A percentile compares a stretch with the other conserved stretches of the same genome.
These are phyloP conservation scores for Amphichorda felina DNA, from an alignment of 2,329 filamentous ascomycete species.

Conservation along the genomic window DNA sequence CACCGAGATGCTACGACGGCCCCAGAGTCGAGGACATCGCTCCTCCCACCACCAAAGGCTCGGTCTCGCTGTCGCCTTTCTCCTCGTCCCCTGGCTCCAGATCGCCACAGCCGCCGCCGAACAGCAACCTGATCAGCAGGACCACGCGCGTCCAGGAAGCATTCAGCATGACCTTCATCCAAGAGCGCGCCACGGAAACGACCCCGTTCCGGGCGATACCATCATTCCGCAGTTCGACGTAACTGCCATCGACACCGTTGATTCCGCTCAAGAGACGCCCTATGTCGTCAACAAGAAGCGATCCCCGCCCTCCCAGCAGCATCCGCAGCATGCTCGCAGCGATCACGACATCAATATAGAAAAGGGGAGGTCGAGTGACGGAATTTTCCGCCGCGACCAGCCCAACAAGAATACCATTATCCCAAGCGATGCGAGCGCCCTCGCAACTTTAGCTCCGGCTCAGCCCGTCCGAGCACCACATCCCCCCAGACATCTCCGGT, in stretches of 20 bases:
- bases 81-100: slow-evolving; percentile 42
- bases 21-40: slow-evolving; percentile 44
- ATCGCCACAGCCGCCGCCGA: slow-evolving; percentile 24
- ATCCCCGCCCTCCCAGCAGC: slow-evolving; percentile 11
- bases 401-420: slow-evolving; percentile 11
- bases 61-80: slow-evolving; percentile 43
- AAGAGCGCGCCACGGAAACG: not conserved
- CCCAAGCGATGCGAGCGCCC: slow-evolving; percentile 76
- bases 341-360: slow-evolving; percentile 7
- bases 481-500: slow-evolving; percentile 48
- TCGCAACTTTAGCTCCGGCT: slow-evolving; percentile 96
- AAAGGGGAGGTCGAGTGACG: slow-evolving; percentile 3
- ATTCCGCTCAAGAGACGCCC: slow-evolving; percentile 14
- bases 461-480: slow-evolving; percentile 86
- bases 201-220: slow-evolving; percentile 13
- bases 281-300: slow-evolving; percentile 10
- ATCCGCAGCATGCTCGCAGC: slow-evolving; percentile 6
- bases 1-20: slow-evolving; percentile 49
- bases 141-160: not conserved
- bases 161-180: not conserved
- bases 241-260: slow-evolving; percentile 12
- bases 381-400: no score
- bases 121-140: not conserved
- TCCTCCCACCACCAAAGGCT: slow-evolving; percentile 28
- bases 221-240: slow-evolving; percentile 8